Evolutionary conservation across 257 asterid genomes (phyloP).

Genomic region (Fraxinus cuspidata): DNA sequence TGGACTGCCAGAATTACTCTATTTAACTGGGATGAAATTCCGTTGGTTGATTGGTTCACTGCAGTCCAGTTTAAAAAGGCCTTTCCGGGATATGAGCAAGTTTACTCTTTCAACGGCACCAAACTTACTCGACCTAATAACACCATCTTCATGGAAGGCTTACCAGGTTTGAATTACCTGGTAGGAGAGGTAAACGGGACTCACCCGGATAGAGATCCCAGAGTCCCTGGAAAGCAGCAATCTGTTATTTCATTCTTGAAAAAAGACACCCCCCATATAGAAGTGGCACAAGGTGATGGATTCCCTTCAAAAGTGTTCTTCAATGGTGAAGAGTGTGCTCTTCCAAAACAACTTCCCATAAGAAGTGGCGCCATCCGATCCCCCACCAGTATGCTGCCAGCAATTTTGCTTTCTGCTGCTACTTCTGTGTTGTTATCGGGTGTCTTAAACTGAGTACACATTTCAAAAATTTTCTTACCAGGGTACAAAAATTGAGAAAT

Average conservation of each 20-base stretch:
- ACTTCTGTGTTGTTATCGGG: constrained; percentile 47
- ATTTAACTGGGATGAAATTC: constrained; percentile 73
- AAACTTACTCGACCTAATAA: constrained; percentile 33
- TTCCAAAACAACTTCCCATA: constrained; percentile 58
- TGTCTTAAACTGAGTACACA: constrained; percentile 36
- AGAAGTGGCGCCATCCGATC: constrained; percentile 31
- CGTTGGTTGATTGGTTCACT: constrained; percentile 74
- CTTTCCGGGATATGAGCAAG: constrained; percentile 57
- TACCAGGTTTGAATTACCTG: constrained; percentile 72
- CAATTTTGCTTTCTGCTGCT: constrained; percentile 38
- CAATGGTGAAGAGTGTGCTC: constrained; percentile 92
- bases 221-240: constrained; percentile 90
- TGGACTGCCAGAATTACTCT: constrained; percentile 90
- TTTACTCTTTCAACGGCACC: constrained; percentile 80
- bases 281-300: constrained; percentile 69
- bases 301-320: constrained; percentile 70
- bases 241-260: constrained; percentile 74
- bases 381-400: constrained; percentile 27
- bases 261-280: constrained; percentile 35
- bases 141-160: constrained; percentile 83
- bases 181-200: constrained; percentile 83
- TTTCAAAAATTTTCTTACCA: neutral
- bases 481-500: constrained; percentile 7
- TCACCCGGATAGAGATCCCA: constrained; percentile 57
- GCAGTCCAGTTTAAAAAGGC: constrained; percentile 65